These are phyloP conservation scores for Salix arbutifolia DNA, from an alignment of 345 rosid genomes.

Conservation along the genomic window DNA sequence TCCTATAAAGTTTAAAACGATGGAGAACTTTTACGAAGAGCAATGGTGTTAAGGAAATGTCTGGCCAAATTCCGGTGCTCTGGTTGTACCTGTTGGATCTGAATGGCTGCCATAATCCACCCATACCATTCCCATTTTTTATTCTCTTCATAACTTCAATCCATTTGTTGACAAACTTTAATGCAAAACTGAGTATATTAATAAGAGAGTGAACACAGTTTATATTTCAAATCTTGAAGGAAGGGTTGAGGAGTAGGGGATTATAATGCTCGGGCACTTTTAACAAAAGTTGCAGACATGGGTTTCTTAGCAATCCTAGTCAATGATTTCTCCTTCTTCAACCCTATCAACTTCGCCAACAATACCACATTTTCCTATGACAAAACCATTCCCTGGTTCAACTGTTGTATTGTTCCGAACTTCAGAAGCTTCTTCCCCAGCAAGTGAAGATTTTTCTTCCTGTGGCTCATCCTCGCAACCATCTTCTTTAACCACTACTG, in stretches of 20 bases:
- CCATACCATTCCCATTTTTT: too few relatives aligned
- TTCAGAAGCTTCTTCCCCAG: conserved; percentile 16
- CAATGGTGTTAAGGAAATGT: too few relatives aligned
- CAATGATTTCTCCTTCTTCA: conserved; percentile 57
- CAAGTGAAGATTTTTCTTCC: conserved; percentile 22
- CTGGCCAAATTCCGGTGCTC: too few relatives aligned
- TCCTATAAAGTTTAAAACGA: too few relatives aligned
- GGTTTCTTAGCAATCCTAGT: conserved; percentile 20
- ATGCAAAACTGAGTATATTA: background rate
- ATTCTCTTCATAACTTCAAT: too few relatives aligned
- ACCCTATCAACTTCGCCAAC: background rate
- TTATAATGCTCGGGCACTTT: background rate
- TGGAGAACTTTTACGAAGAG: too few relatives aligned
- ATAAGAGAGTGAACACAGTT: background rate
- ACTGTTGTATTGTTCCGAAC: conserved; percentile 1
- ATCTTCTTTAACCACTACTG: conserved; percentile 47
- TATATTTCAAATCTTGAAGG: background rate
- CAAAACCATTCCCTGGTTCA: conserved; percentile 4
- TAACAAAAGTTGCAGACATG: background rate
- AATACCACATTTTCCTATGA: background rate
- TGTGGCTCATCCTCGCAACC: conserved; percentile 28
- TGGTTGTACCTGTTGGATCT: too few relatives aligned
- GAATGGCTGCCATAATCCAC: too few relatives aligned
- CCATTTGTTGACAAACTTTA: background rate
- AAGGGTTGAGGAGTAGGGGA: background rate